phyloP scores from a whole-genome alignment of 1,284 basidiomycete species.

The Tausonia pullulans region DNA sequence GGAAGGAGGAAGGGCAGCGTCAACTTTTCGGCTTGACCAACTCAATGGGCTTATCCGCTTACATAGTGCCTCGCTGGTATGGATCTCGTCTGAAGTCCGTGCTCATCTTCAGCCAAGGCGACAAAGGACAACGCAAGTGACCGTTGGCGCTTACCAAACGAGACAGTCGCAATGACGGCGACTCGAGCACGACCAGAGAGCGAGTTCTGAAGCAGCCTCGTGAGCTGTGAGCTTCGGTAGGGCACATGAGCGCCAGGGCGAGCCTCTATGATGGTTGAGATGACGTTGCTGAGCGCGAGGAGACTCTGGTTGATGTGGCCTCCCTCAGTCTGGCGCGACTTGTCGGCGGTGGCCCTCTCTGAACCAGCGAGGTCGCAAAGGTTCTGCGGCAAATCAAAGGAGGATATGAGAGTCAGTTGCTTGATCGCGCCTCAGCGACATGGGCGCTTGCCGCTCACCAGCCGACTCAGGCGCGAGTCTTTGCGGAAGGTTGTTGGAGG shows the following conservation, averaged over 20 bases:
- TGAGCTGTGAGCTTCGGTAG: slow-evolving; percentile 44
- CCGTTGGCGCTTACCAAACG: slow-evolving; percentile 2
- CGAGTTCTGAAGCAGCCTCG: slow-evolving; percentile 43
- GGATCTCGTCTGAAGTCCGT: no score
- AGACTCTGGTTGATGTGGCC: slow-evolving; percentile 46
- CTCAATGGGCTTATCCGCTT: no score
- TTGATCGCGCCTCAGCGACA: no score
- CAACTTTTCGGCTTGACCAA: no score
- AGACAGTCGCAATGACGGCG: slow-evolving; percentile 44
- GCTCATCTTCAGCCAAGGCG: no score
- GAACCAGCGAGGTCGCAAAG: slow-evolving; percentile 46
- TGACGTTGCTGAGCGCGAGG: slow-evolving; percentile 43
- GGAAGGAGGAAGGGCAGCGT: no score
- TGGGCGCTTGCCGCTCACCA: no score
- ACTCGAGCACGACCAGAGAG: slow-evolving; percentile 44
- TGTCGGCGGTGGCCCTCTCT: slow-evolving; percentile 43
- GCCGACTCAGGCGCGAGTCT: no score
- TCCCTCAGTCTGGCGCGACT: slow-evolving; percentile 43
- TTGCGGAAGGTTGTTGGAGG: background rate
- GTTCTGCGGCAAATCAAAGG: slow-evolving; percentile 27
- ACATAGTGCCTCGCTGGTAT: no score
- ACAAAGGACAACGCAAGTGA: no score
- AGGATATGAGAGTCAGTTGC: no score
- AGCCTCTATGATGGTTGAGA: slow-evolving; percentile 20
- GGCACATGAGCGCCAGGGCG: slow-evolving; percentile 36